Conservation (phyloP, 2,329 filamentous ascomycete genomes). For the Talaromyces sp. region DNA sequence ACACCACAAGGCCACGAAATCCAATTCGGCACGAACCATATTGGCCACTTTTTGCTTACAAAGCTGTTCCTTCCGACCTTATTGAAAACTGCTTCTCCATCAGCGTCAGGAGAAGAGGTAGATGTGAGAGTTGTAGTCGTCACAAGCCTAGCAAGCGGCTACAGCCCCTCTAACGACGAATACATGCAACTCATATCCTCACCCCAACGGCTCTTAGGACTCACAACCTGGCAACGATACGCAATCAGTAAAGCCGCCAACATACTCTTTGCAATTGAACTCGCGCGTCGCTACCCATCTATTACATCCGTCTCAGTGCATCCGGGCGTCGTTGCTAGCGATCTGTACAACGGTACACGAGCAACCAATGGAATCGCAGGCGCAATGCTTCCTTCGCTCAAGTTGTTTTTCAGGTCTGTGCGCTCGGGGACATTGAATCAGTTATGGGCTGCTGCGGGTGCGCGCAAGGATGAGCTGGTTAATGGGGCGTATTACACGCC, state of each 20-base stretch:
- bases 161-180: constrained; percentile 25
- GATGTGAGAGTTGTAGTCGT: constrained; percentile 40
- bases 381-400: constrained; percentile 23
- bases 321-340: constrained; percentile 46
- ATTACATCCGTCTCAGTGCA: constrained; percentile 49
- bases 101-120: constrained; percentile 4
- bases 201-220: constrained; percentile 24
- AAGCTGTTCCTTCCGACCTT: constrained; percentile 44
- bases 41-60: constrained; percentile 47
- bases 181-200: background rate
- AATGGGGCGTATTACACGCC: constrained; percentile 45
- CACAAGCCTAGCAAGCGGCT: constrained; percentile 35
- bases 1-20: constrained; percentile 45
- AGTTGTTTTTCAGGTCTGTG: constrained; percentile 28
- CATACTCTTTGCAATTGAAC: constrained; percentile 46
- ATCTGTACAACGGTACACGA: constrained; percentile 36
- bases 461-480: constrained; percentile 28
- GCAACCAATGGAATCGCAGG: constrained; percentile 25
- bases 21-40: constrained; percentile 47
- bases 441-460: constrained; percentile 41
- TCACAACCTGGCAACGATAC: constrained; percentile 47
- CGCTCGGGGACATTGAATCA: constrained; percentile 40
- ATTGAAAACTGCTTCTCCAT: constrained; percentile 30
- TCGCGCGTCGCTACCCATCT: constrained; percentile 45
- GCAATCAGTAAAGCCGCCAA: constrained; percentile 53